Evolutionary conservation across 345 rosid genomes (phyloP).

Genomic region (Lagerstroemia speciosa): DNA sequence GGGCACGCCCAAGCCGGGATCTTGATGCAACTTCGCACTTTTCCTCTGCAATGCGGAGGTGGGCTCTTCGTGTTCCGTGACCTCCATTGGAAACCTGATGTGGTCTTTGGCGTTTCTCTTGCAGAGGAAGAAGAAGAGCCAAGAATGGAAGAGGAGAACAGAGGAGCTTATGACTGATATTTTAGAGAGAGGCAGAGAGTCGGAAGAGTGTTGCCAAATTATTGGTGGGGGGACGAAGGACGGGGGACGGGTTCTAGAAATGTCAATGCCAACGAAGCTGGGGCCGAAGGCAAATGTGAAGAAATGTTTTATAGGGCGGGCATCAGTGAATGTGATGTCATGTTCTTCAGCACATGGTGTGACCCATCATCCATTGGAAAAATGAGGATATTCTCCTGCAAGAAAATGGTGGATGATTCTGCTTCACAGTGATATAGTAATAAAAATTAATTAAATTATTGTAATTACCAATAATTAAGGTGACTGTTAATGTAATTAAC

Average conservation of each 20-base stretch:
- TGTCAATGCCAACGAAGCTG: slow-evolving; percentile 42
- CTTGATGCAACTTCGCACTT: neutral
- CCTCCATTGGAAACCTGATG: slow-evolving; percentile 6
- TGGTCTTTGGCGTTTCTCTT: slow-evolving; percentile 14
- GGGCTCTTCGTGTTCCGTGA: slow-evolving; percentile 1
- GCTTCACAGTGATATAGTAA: too few species aligned
- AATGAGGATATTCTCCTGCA: too few species aligned
- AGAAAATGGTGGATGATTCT: too few species aligned
- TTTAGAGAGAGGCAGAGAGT: slow-evolving; percentile 6
- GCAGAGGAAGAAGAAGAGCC: slow-evolving; percentile 5
- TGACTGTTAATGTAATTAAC: too few species aligned
- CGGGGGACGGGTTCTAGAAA: slow-evolving; percentile 24
- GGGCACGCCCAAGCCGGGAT: slow-evolving; percentile 2
- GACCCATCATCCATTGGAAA: neutral
- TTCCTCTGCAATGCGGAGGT: slow-evolving; percentile 9
- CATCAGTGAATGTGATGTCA: slow-evolving; percentile 3
- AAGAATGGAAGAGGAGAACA: neutral
- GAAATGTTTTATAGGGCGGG: neutral
- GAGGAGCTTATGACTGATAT: neutral
- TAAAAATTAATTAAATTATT: too few species aligned
- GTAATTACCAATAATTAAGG: too few species aligned
- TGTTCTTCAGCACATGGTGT: neutral
- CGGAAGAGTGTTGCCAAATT: neutral
- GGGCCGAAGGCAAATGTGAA: slow-evolving; percentile 12
- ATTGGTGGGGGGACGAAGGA: slow-evolving; percentile 1